Evolutionary conservation across 495 filamentous ascomycete genomes (phyloP).

Genomic region (Cenococcum geophilum): DNA sequence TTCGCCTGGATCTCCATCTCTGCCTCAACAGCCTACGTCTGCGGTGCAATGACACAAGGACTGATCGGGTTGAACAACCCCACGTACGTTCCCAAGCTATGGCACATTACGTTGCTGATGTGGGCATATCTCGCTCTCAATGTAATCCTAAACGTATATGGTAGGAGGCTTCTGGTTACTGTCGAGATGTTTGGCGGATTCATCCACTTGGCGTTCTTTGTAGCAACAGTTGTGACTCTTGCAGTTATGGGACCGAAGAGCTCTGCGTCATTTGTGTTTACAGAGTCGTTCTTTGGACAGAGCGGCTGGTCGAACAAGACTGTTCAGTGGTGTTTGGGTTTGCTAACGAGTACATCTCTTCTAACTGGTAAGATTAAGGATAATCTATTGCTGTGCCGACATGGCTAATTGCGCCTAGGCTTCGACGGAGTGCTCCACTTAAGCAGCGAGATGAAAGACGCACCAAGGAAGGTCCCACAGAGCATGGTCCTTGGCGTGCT

Average conservation of each 20-base stretch:
- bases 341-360: slow-evolving; percentile 2
- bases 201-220: slow-evolving; percentile 9
- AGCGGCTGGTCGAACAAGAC: background rate
- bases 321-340: background rate
- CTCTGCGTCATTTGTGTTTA: slow-evolving; percentile 1
- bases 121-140: slow-evolving; percentile 17
- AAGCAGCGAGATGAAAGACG: slow-evolving; percentile 30
- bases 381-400: background rate
- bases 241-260: slow-evolving; percentile 3
- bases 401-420: slow-evolving; percentile 1
- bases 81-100: slow-evolving; percentile 27
- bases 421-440: slow-evolving; percentile 29
- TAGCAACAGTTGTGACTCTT: slow-evolving; percentile 4
- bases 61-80: slow-evolving; percentile 27
- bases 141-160: slow-evolving; percentile 25
- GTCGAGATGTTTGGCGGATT: slow-evolving; percentile 8
- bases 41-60: slow-evolving; percentile 25
- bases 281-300: background rate
- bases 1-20: slow-evolving; percentile 28
- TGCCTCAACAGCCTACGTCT: slow-evolving; percentile 26
- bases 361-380: slow-evolving; percentile 11
- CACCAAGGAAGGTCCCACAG: slow-evolving; percentile 24
- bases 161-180: slow-evolving; percentile 17
- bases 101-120: slow-evolving; percentile 29
- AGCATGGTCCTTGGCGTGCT: slow-evolving; percentile 26